Evolutionary conservation across 257 asterid genomes (phyloP).

Genomic region (Catharanthus roseus): DNA sequence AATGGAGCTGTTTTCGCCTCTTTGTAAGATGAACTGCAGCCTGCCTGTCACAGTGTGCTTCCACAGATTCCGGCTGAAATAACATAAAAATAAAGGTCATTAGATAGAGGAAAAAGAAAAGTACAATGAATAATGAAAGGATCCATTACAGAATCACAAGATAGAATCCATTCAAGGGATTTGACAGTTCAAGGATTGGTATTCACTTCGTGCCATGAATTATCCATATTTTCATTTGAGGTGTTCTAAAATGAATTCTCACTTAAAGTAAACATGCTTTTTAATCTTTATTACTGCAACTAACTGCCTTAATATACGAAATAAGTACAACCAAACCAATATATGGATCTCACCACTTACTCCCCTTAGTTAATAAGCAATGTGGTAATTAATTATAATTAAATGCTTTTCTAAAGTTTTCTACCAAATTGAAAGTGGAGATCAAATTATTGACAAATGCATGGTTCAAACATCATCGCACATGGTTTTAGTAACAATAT

Average conservation of each 20-base stretch:
- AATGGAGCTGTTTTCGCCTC: slow-evolving; percentile 70
- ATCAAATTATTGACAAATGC: neutral
- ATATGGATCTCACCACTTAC: no score
- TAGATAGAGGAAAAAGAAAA: neutral
- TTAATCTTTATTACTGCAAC: no score
- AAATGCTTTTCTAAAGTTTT: neutral
- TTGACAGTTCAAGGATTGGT: no score
- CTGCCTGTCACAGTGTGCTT: slow-evolving; percentile 58
- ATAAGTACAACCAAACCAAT: no score
- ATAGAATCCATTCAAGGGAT: no score
- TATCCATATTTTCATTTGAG: neutral
- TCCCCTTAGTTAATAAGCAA: no score
- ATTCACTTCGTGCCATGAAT: no score
- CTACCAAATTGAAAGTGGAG: no score
- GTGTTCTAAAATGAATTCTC: neutral
- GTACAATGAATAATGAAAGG: neutral
- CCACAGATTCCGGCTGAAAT: slow-evolving; percentile 63
- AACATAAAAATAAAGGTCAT: slow-evolving; percentile 2
- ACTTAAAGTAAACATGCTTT: neutral
- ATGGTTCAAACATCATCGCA: neutral
- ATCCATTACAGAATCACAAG: neutral
- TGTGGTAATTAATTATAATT: no score
- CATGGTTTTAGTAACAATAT: neutral
- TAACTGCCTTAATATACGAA: no score
- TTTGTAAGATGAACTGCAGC: slow-evolving; percentile 54